These are phyloP conservation scores for Parathielavia appendiculata DNA, from an alignment of 495 filamentous ascomycete species.

Conservation along the genomic window DNA sequence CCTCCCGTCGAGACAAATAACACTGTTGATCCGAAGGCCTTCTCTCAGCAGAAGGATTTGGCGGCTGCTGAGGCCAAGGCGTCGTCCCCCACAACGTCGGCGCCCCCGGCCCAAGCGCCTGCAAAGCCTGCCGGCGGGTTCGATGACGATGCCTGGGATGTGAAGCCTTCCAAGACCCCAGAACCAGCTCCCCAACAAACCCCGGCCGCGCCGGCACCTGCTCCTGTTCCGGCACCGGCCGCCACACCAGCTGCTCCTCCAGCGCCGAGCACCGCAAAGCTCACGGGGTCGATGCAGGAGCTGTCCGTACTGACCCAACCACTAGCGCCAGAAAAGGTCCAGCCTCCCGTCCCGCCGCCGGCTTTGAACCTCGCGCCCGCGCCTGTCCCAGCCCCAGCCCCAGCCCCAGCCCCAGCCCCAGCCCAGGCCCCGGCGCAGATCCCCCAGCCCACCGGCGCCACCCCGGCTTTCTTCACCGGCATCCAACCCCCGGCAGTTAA, in stretches of 20 bases:
- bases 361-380: constrained; percentile 31
- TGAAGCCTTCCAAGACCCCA: constrained; percentile 74
- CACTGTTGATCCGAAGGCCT: constrained; percentile 79
- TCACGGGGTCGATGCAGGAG: constrained; percentile 72
- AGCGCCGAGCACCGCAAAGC: constrained; percentile 26
- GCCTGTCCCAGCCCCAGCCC: constrained; percentile 36
- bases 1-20: constrained; percentile 79
- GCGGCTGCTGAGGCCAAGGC: constrained; percentile 36
- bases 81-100: constrained; percentile 40
- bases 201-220: constrained; percentile 41
- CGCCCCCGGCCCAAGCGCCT: constrained; percentile 30
- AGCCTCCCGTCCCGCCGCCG: constrained; percentile 43
- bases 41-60: constrained; percentile 56
- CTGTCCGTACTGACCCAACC: constrained; percentile 71
- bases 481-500: constrained; percentile 36
- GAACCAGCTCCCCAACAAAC: constrained; percentile 34
- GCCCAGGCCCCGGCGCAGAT: constrained; percentile 41
- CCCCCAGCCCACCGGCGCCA: constrained; percentile 49
- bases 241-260: constrained; percentile 24
- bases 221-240: constrained; percentile 33
- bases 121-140: constrained; percentile 63
- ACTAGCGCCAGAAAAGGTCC: constrained; percentile 65
- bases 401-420: constrained; percentile 43
- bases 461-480: constrained; percentile 47
- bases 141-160: constrained; percentile 96